These are phyloP conservation scores for Candida saitoana DNA, from an alignment of 805 yeast species.

Conservation along the genomic window DNA sequence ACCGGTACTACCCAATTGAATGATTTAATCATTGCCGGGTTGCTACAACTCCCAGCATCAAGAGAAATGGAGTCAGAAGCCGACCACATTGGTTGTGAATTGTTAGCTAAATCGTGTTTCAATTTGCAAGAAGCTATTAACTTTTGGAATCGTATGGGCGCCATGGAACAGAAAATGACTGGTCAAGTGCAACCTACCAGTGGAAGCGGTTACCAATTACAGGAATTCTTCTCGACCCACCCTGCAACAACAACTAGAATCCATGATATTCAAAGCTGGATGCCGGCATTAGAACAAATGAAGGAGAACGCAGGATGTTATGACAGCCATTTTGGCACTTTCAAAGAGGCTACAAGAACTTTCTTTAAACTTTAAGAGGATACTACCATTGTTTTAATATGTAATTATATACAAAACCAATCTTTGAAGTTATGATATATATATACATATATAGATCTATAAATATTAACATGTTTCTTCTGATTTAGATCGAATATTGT, in stretches of 20 bases:
- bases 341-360: slow-evolving; percentile 13
- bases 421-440: no score
- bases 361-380: slow-evolving; percentile 10
- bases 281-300: slow-evolving; percentile 50
- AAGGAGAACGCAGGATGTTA: slow-evolving; percentile 42
- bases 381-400: no score
- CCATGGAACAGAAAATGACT: slow-evolving; percentile 39
- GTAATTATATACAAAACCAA: no score
- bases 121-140: slow-evolving; percentile 68
- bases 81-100: slow-evolving; percentile 86
- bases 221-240: slow-evolving; percentile 80
- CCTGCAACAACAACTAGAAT: slow-evolving; percentile 80
- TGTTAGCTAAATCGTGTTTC: slow-evolving; percentile 88
- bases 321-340: slow-evolving; percentile 16
- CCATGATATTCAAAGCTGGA: slow-evolving; percentile 62
- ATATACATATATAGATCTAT: slow-evolving; percentile 7
- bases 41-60: slow-evolving; percentile 76
- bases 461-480: slow-evolving; percentile 10
- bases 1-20: slow-evolving; percentile 57
- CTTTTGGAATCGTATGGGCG: slow-evolving; percentile 81
- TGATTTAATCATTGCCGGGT: slow-evolving; percentile 49
- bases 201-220: slow-evolving; percentile 17
- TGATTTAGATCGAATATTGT: neutral
- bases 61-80: slow-evolving; percentile 96
- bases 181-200: slow-evolving; percentile 14